Evolutionary conservation across 1,284 basidiomycete species (phyloP), one percentile per base, ranked within the genome.

Genomic region (Cutaneotrichosporon sp.): DNA sequence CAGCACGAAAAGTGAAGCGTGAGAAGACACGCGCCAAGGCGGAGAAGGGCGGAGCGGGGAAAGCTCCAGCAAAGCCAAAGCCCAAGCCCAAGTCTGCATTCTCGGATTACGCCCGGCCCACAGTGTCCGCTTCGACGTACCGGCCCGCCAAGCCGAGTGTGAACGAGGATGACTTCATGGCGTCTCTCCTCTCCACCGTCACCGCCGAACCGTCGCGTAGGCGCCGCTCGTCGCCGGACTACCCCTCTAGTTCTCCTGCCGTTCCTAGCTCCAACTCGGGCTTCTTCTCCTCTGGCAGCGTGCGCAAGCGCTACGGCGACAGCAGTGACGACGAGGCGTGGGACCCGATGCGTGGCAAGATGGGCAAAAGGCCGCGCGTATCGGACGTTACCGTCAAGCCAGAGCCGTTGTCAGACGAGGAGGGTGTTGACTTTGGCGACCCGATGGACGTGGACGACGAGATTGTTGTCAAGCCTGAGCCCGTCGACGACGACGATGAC

Each of bases 101-200:
- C 31, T 73, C 72, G 16, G 76, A 79, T 61, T 79, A 78, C 56
- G 70, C 76, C 52, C 72, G 74, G 46, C 86, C 85, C 0, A 84
- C 76, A 16, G 81, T 84, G 4, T 81, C 84, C 6, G 84, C 89
- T 1, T 72, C 88, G 5, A 88, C 91, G 36, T 95, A 95, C 75
- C 86, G 90, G 21, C 89, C 90, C 1, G 83, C 83, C 0, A 85
- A 89, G 10, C 88, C 89, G 5, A 87, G 84, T 11, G 88, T 88
- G 60, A 87, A 92, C 72, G 94, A 95, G 76, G 84, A 86, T 50
- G 91, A 93, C 72, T 92, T 97, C 70, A 90, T 97, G 90, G 85
- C 86, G 0, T 85, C 84, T 21, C 80, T 97, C 0, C 80, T 97
- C 14, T 75, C 76, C n/a, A 67, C 72, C 9, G 76, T 81, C 32